Evolutionary conservation across 371 early-diverging fungal species (phyloP), one percentile per base, ranked within the genome.

Genomic region (Neoconidiobolus thromboides): DNA sequence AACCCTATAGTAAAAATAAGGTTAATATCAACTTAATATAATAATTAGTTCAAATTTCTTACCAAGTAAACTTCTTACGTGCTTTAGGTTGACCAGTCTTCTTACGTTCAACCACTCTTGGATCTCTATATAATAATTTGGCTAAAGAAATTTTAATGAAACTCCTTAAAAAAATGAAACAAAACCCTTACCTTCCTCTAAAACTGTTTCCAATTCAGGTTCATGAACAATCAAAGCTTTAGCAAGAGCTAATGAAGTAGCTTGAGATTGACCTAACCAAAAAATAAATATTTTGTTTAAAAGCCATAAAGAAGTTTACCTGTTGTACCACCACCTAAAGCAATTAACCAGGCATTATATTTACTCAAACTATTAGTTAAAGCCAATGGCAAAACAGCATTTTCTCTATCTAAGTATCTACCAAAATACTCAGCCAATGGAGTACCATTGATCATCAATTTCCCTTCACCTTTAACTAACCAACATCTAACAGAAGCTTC

Each of bases 31-130:
- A 36, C 0, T 2, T 2, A 14, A n/a, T 5, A 9, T 0, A 12
- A 26, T 14, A 7, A 47, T 57, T 46, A 36, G 1, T 39, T 36
- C 1, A 49, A 6, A 40, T 6, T 40, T 63, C 58, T 63, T 61
- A 65, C 96, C 96, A 96, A 48, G 91, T 88, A 76, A 85, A 87
- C 75, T 84, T 86, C 74, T 91, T 91, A 69, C 97, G 79, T 43
- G 96, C 93, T 75, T 86, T 87, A 54, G 87, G 87, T 69, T 89
- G 91, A 66, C 93, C 93, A 52, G 92, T 86, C 86, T 97, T 97
- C 76, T 97, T 97, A 68, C 96, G 81, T 75, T 97, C 98, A 43
- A 93, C 93, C 56, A 79, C 82, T 67, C 96, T 79, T 26, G 79
- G 76, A 75, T 97, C 96, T 44, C 84, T 77, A 41, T 72, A 77